Evolutionary conservation across 495 filamentous ascomycete genomes (phyloP).

Genomic region (Bombardia bombarda): DNA sequence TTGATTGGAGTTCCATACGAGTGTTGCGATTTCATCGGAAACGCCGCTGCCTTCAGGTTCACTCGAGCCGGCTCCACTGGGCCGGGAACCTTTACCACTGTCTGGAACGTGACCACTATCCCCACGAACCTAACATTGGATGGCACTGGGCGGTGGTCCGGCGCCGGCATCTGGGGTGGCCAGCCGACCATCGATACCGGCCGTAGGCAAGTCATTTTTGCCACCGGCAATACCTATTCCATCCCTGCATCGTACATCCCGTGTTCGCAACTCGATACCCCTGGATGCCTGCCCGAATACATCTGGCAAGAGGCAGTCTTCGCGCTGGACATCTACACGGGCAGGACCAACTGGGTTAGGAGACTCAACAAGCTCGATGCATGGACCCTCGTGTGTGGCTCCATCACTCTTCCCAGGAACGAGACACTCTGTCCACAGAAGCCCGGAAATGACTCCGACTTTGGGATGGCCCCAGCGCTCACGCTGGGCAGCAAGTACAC

Average conservation of each 20-base stretch:
- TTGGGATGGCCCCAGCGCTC: constrained; percentile 34
- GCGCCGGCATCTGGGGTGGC: constrained; percentile 28
- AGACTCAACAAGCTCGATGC: constrained; percentile 23
- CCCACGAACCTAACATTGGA: not conserved
- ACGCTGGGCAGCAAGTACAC: constrained; percentile 11
- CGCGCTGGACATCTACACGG: constrained; percentile 20
- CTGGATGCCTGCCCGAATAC: constrained; percentile 3
- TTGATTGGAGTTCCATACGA: constrained; percentile 17
- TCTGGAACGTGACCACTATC: constrained; percentile 24
- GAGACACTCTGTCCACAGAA: constrained; percentile 19
- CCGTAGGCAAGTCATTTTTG: constrained; percentile 26
- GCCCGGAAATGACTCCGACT: constrained; percentile 32
- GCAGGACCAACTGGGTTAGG: constrained; percentile 25
- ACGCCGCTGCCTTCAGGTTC: constrained; percentile 19
- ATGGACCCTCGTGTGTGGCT: constrained; percentile 23
- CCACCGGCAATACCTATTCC: constrained; percentile 29
- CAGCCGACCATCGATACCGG: constrained; percentile 30
- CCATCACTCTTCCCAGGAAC: constrained; percentile 6
- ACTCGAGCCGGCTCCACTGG: not conserved
- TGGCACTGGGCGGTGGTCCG: constrained; percentile 16
- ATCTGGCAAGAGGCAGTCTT: constrained; percentile 25
- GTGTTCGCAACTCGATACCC: constrained; percentile 7
- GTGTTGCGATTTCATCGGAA: constrained; percentile 30
- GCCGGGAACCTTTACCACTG: constrained; percentile 12
- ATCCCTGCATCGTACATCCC: constrained; percentile 8